Evolutionary conservation across 345 rosid genomes (phyloP).

Genomic region (Punica granatum): DNA sequence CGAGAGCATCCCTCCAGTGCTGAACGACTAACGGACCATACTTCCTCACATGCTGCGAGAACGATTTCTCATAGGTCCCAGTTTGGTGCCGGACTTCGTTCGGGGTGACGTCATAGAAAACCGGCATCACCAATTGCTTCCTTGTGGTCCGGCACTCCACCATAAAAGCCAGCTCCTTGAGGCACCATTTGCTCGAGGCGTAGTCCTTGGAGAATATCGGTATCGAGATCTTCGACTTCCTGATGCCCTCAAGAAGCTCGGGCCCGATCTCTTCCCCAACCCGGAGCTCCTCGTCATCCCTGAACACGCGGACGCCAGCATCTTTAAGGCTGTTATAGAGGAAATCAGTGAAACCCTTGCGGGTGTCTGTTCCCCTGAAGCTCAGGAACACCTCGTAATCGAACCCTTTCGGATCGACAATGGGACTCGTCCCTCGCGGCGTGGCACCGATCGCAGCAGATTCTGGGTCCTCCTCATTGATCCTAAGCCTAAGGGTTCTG

Average conservation of each 20-base stretch:
- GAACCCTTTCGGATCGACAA: not conserved
- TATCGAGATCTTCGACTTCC: not conserved
- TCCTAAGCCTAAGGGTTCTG: not conserved
- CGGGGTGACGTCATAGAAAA: not conserved
- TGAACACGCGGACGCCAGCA: constrained; percentile 1
- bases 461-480: not conserved
- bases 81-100: not conserved
- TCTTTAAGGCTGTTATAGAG: not conserved
- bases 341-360: not conserved
- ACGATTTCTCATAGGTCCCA: not conserved
- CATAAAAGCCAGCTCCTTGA: constrained; percentile 2
- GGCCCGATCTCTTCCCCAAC: constrained; percentile 1
- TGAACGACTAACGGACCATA: no score
- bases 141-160: not conserved
- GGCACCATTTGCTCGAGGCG: constrained; percentile 6
- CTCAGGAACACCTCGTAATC: not conserved
- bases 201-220: constrained; percentile 2
- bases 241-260: not conserved
- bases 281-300: not conserved
- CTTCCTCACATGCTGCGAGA: not conserved
- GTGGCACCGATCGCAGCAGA: not conserved
- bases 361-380: not conserved
- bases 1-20: no score
- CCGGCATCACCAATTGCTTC: not conserved
- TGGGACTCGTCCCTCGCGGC: not conserved